phyloP scores from a whole-genome alignment of 179 eudicot genomes.

The Carnegiea gigantea region DNA sequence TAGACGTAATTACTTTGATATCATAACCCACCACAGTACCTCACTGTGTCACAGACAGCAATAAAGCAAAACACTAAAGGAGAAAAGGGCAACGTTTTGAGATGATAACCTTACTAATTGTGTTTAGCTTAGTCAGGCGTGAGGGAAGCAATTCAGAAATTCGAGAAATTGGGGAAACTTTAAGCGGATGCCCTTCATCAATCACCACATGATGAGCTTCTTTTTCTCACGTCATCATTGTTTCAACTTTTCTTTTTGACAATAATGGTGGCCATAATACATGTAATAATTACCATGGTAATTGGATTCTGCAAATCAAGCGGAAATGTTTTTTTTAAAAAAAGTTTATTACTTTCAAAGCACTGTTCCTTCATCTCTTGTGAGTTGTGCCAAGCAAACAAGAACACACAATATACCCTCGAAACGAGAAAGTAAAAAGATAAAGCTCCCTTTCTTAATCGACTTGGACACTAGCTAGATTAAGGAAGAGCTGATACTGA shows the following conservation, averaged over 20 bases:
- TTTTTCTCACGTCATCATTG: constrained; percentile 14
- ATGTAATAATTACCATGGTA: constrained; percentile 3
- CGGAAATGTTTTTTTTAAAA: too few species aligned
- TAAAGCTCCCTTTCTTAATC: too few species aligned
- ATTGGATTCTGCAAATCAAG: constrained; percentile 1
- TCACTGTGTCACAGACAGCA: background rate
- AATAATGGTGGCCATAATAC: constrained; percentile 5
- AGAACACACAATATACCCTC: too few species aligned
- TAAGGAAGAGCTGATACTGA: too few species aligned
- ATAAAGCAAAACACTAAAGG: background rate
- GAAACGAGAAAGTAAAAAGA: too few species aligned
- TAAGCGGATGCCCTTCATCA: background rate
- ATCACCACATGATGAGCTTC: constrained; percentile 15
- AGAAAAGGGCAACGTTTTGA: background rate
- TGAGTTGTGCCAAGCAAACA: too few species aligned
- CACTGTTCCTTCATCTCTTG: too few species aligned
- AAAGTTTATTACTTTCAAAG: too few species aligned
- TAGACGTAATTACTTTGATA: background rate
- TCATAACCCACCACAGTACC: background rate
- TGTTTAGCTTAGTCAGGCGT: constrained; percentile 2
- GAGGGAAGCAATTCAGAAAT: background rate
- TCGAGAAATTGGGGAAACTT: background rate
- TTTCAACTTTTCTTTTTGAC: constrained; percentile 8
- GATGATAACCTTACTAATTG: constrained; percentile 1
- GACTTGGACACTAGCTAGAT: too few species aligned